Conservation (phyloP, 2,329 filamentous ascomycete species). For the Metarhizium robertsii region DNA sequence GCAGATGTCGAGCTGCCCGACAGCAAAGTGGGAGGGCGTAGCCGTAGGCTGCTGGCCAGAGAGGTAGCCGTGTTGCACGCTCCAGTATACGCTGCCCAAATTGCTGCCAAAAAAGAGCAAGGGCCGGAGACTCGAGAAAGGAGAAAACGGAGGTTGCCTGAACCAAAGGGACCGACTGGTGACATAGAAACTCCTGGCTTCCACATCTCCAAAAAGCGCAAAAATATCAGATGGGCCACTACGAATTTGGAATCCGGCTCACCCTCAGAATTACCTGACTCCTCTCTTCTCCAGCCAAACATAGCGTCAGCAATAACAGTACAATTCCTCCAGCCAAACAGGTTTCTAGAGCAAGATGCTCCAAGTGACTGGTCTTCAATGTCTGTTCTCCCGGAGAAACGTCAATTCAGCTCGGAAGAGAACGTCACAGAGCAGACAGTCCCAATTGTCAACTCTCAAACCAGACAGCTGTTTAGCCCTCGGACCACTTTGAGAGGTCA, state of each 20-base stretch:
- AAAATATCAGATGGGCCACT: neutral
- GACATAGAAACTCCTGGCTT: neutral
- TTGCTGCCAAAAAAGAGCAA: conserved; percentile 21
- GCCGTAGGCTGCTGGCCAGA: conserved; percentile 23
- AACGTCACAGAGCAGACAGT: neutral
- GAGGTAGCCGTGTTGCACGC: conserved; percentile 41
- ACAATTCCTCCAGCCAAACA: conserved; percentile 6
- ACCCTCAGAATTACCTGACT: neutral
- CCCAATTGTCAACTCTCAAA: neutral
- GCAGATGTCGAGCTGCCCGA: conserved; percentile 1
- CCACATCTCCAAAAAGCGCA: neutral
- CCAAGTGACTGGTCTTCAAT: neutral
- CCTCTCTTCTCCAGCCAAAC: neutral
- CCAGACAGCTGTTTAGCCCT: neutral
- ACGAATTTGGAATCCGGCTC: neutral
- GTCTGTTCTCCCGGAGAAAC: neutral
- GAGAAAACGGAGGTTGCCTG: conserved; percentile 8
- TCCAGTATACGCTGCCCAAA: conserved; percentile 37
- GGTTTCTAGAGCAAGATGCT: conserved; percentile 4
- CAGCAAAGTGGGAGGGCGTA: conserved; percentile 21
- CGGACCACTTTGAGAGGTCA: conserved; percentile 13
- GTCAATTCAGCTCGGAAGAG: neutral
- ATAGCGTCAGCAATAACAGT: neutral
- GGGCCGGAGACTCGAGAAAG: conserved; percentile 13
- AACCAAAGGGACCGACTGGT: neutral